These are phyloP conservation scores for Angophora floribunda DNA, from an alignment of 345 rosid species.

Conservation along the genomic window DNA sequence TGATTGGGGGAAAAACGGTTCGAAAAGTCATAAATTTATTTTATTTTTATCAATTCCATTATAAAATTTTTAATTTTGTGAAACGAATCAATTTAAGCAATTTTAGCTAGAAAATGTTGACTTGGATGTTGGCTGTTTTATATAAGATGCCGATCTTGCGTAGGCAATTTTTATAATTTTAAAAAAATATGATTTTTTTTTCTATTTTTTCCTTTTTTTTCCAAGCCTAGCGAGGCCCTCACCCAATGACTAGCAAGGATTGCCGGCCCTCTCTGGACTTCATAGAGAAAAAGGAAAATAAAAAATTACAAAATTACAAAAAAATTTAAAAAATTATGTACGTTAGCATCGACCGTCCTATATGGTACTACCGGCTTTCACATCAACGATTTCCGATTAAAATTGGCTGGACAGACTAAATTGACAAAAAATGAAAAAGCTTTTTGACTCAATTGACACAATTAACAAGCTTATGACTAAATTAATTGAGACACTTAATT, in stretches of 20 bases:
- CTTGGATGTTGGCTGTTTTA: fast-evolving
- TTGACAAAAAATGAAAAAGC: no score
- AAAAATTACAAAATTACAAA: no score
- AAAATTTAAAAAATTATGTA: no score
- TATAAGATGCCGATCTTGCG: fast-evolving
- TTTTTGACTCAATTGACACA: no score
- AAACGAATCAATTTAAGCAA: fast-evolving
- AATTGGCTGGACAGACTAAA: no score
- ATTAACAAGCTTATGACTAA: no score
- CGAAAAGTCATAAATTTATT: background rate
- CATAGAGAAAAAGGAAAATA: background rate
- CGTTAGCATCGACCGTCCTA: no score
- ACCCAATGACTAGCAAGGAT: background rate
- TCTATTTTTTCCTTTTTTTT: no score
- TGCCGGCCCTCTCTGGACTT: fast-evolving
- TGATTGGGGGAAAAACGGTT: fast-evolving
- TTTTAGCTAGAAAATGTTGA: background rate
- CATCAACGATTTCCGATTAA: fast-evolving
- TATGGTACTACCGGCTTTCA: no score
- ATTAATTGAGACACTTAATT: background rate
- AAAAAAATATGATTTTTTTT: fast-evolving
- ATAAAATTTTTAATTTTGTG: no score
- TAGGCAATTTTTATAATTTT: no score
- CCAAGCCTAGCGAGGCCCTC: background rate
- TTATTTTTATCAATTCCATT: no score